Base-by-base conservation (phyloP, 306 rosid genomes). In the Aeschynomene evenia region DNA sequence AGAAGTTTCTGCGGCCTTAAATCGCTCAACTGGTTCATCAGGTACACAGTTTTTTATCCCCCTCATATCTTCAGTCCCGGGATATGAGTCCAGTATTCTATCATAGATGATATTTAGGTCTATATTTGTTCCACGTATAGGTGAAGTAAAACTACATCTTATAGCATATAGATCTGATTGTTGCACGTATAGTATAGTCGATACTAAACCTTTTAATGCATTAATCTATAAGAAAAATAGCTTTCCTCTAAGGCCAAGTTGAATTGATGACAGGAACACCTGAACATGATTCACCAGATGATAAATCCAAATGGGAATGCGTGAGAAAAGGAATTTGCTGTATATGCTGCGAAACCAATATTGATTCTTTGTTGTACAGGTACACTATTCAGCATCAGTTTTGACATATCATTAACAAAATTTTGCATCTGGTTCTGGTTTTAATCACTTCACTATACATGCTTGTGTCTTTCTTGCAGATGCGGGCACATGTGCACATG, bases 401-500 rank as follows among this genome's bases (percentile, higher is more conserved):
- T n/a, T 51, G 76, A 43, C 51, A 34, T 42, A 48, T 62, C 21
- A 46, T 29, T 34, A 28, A 59, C 62, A 37, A 37, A 46, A n/a
- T n/a, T 64, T 46, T 73, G 18, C 40, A n/a, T 53, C 33, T 37
- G 49, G 52, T 51, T 53, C 33, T 37, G 49, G 52, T 51, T 57
- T 8, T 31, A 63, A 56, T 63, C 56, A 39, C 61, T 54, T n/a
- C n/a, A n/a, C n/a, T n/a, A n/a, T 31, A 51, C 33, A 40, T 58
- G 15, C 31, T 11, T 22, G 31, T 63, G 61, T 66, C 42, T 64
- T 23, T 70, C 46, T 48, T 37, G 56, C 85, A 95, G 97, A 89
- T 95, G 99, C 55, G 99, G 99, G 53, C 99, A 95, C 86, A 91
- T 91, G 96, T 95, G 99, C 80, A 79, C 96, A 21, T 95, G 97